Base-by-base conservation (phyloP, 495 filamentous ascomycete genomes). In the Neurospora africana region DNA sequence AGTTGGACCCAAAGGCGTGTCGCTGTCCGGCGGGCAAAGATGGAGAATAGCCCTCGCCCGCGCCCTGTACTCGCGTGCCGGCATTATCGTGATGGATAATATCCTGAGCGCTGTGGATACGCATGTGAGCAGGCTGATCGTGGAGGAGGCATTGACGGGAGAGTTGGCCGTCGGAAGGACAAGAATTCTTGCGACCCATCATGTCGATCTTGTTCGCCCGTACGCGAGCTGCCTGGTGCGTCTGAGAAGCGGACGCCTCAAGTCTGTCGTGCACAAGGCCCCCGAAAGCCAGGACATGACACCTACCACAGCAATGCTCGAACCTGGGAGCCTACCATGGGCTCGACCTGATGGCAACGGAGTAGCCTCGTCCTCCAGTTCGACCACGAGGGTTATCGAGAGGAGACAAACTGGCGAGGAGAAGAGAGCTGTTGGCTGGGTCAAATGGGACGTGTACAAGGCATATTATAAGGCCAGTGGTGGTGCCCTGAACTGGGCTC, bases 1-100 rank as follows among this genome's bases (percentile, higher is more conserved):
- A 74, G 86, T 93, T 70, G 91, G 91, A 1, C 88, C 90, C 70
- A 88, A 89, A 70, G 91, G 91, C 0, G 87, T 91, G 27, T 90
- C 86, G 69, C 83, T 93, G 4, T 91, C 88, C 11, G 91, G 91
- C 68, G 91, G 91, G 0, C 91, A 93, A 76, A 87, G 87, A 68
- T 90, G 90, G 79, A 84, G 91, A 17, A 83, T 92, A 33, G 87
- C 89, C 10, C 82, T 93, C 1, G 91, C 91, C 27, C 84, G 91
- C 70, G 91, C 91, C 2, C 82, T 92, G 3, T 93, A 93, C 74
- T 92, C 90, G 47, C 80, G 85, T 10, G 86, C 90, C 15, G 86
- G 85, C 3, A 86, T 91, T 17, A 77, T 93, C 23, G 78, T 92
- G 8, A 83, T 93, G 5, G 91, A 93, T 75, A 91, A 93, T 75